These are phyloP conservation scores for Candida freyschussii DNA, from an alignment of 1,139 yeast genomes.

Conservation along the genomic window DNA sequence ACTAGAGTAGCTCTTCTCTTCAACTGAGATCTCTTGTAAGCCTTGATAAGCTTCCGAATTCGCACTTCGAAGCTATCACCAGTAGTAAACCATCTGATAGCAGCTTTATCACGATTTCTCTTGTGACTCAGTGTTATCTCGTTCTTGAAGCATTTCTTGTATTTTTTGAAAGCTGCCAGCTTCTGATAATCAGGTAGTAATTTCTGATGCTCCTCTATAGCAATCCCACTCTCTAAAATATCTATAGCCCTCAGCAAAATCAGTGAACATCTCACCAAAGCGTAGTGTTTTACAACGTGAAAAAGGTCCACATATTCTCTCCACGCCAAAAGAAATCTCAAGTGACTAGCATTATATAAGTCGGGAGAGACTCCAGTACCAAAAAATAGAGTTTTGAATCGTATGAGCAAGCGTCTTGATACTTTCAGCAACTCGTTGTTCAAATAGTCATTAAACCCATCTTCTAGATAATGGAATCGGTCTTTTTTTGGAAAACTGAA, in stretches of 20 bases:
- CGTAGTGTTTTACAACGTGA: constrained; percentile 7
- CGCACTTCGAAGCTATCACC: too few relatives aligned
- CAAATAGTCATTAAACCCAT: constrained; percentile 10
- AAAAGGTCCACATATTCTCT: constrained; percentile 11
- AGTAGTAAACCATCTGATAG: too few relatives aligned
- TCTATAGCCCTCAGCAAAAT: constrained; percentile 13
- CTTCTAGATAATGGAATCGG: constrained; percentile 10
- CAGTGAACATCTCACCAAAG: constrained; percentile 11
- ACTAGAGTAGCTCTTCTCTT: constrained; percentile 3
- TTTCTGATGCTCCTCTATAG: constrained; percentile 12
- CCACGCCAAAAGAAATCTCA: constrained; percentile 13
- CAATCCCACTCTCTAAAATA: constrained; percentile 12
- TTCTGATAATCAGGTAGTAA: constrained; percentile 5
- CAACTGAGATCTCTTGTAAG: constrained; percentile 1
- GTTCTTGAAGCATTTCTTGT: constrained; percentile 7
- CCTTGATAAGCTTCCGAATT: too few relatives aligned
- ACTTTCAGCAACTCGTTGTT: constrained; percentile 4
- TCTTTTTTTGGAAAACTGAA: constrained; percentile 7
- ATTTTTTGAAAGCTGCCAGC: constrained; percentile 1
- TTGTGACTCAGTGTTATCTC: constrained; percentile 12
- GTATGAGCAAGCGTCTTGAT: constrained; percentile 5
- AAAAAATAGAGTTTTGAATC: constrained; percentile 4
- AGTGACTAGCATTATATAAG: constrained; percentile 1
- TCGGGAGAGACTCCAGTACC: too few relatives aligned
- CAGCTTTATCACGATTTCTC: constrained; percentile 4